Conservation (phyloP, 306 rosid genomes). For the Glycine latifolia region DNA sequence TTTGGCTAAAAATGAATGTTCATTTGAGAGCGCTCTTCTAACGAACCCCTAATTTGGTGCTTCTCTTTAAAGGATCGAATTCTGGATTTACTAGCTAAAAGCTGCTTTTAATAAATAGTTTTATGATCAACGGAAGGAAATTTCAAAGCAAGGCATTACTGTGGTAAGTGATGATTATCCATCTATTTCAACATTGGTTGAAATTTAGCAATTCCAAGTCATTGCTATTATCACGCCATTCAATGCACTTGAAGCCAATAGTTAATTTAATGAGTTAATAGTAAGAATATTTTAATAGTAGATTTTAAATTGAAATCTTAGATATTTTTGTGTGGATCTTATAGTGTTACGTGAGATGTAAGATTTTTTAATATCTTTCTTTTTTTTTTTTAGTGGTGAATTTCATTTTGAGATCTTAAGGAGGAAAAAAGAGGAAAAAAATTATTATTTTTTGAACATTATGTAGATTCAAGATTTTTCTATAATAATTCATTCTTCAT, state of each 20-base stretch:
- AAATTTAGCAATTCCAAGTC: conserved; percentile 3
- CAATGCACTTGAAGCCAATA: not conserved
- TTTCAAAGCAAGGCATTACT: not conserved
- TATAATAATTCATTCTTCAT: no score
- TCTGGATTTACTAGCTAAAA: conserved; percentile 10
- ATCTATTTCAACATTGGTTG: conserved; percentile 17
- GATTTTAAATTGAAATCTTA: no score
- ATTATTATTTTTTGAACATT: no score
- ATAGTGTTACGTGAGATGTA: no score
- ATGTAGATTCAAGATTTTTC: no score
- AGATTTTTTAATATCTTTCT: no score
- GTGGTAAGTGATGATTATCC: not conserved
- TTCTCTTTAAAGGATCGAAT: not conserved
- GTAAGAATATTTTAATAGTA: no score
- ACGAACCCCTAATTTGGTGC: conserved; percentile 1
- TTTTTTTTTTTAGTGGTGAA: no score
- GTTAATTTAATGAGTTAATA: not conserved
- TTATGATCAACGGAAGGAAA: not conserved
- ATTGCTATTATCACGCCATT: not conserved
- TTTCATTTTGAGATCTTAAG: no score
- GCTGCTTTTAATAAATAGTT: not conserved
- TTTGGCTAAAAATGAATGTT: not conserved
- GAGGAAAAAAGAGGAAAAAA: no score
- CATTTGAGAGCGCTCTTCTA: not conserved
- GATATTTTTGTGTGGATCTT: no score